Evolutionary conservation across 2,329 filamentous ascomycete species (phyloP).

Genomic region (Venturia carpophila): DNA sequence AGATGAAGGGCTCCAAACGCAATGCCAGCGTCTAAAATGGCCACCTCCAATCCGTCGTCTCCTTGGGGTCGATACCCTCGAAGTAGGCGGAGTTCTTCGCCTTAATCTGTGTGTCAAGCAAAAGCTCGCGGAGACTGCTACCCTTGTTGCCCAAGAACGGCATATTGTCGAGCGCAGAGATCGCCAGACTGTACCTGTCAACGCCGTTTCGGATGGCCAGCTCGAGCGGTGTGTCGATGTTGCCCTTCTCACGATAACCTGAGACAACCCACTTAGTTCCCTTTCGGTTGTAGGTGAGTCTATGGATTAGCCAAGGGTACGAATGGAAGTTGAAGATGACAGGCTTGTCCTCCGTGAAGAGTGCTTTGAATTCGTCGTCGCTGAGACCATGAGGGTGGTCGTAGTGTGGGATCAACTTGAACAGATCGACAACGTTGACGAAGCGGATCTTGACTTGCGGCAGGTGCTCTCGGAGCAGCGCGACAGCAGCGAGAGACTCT

Average conservation of each 20-base stretch:
- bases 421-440: constrained; percentile 73
- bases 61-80: constrained; percentile 63
- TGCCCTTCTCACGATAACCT: constrained; percentile 76
- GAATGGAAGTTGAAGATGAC: constrained; percentile 81
- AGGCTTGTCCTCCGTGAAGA: constrained; percentile 66
- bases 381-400: constrained; percentile 68
- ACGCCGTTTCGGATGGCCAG: constrained; percentile 70
- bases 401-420: constrained; percentile 63
- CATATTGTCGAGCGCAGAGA: constrained; percentile 66
- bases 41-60: constrained; percentile 61
- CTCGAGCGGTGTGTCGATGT: constrained; percentile 74
- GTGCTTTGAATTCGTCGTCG: constrained; percentile 55
- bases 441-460: constrained; percentile 68
- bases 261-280: constrained; percentile 62
- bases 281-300: constrained; percentile 66
- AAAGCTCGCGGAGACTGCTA: constrained; percentile 52
- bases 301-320: constrained; percentile 72
- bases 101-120: constrained; percentile 57
- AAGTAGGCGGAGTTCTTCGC: constrained; percentile 55
- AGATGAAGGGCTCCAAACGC: neutral
- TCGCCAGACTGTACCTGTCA: constrained; percentile 68
- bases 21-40: constrained; percentile 26
- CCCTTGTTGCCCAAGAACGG: constrained; percentile 56
- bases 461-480: constrained; percentile 62
- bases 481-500: constrained; percentile 66